A percentile compares a stretch with the other conserved stretches of the same genome.
Evolutionary conservation across 805 yeast species (phyloP).

Genomic region (Sungouiozyma intestinalis): DNA sequence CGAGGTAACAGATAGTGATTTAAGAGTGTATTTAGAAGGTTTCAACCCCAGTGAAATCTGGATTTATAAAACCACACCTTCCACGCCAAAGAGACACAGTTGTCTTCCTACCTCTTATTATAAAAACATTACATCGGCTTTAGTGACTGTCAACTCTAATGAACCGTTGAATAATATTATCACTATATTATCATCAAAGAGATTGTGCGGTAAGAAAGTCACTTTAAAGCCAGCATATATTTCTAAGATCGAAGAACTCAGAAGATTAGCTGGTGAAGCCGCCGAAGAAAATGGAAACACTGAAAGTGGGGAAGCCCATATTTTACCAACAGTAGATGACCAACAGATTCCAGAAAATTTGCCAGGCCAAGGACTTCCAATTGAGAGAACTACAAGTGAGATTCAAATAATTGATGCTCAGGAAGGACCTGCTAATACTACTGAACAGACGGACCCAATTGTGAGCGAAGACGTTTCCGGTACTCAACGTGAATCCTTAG

Average conservation of each 20-base stretch:
- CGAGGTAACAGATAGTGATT: slow-evolving; percentile 34
- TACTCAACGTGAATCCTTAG: not conserved
- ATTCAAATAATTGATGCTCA: not conserved
- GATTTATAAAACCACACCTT: slow-evolving; percentile 29
- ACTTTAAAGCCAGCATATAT: slow-evolving; percentile 32
- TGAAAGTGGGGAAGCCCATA: not conserved
- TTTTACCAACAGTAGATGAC: not conserved
- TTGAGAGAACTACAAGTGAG: not conserved
- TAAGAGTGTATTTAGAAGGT: slow-evolving; percentile 35
- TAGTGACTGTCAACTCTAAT: slow-evolving; percentile 37
- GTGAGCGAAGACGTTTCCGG: not conserved
- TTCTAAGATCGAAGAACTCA: slow-evolving; percentile 36
- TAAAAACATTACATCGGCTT: slow-evolving; percentile 35
- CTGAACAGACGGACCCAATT: not conserved
- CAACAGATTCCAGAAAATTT: not conserved
- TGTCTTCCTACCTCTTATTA: slow-evolving; percentile 5
- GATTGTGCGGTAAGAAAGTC: slow-evolving; percentile 31
- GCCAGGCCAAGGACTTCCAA: not conserved
- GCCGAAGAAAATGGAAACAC: not conserved
- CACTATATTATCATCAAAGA: slow-evolving; percentile 29
- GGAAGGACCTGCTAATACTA: not conserved
- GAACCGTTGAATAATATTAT: slow-evolving; percentile 36
- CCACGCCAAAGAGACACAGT: not conserved
- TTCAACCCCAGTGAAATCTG: slow-evolving; percentile 39
- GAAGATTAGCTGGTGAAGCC: slow-evolving; percentile 24